Percentiles rank a stretch among this genome's conserved stretches.
Conservation (phyloP, 371 early-diverging fungal genomes). For the Lichtheimia corymbifera region DNA sequence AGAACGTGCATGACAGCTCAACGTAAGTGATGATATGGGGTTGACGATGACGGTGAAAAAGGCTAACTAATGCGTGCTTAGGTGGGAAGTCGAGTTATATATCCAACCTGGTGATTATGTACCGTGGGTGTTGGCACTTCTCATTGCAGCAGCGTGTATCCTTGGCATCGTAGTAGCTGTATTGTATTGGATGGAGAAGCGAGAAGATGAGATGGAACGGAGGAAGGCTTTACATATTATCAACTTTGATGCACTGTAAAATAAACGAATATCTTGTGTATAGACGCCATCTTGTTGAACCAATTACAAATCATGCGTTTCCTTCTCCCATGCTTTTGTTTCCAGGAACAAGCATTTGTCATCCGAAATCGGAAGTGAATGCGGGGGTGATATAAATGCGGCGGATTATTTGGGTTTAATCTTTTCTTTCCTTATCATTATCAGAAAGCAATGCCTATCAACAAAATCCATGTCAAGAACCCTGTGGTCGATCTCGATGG, state of each 20-base stretch:
- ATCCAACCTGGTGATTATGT: constrained; percentile 84
- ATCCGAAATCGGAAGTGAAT: constrained; percentile 1
- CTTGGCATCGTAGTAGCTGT: constrained; percentile 70
- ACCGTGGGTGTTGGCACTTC: constrained; percentile 71
- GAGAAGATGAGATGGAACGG: constrained; percentile 79
- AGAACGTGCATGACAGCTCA: constrained; percentile 47
- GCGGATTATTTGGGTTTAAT: not conserved
- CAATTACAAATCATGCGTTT: not conserved
- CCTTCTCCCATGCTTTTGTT: no score
- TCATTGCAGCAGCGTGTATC: constrained; percentile 63
- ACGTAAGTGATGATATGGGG: constrained; percentile 21
- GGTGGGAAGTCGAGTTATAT: constrained; percentile 86
- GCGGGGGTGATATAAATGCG: not conserved
- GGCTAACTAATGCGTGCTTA: constrained; percentile 12
- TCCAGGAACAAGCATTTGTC: not conserved
- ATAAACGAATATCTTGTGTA: not conserved
- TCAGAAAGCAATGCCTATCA: constrained; percentile 7
- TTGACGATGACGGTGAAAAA: not conserved
- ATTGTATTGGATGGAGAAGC: constrained; percentile 77
- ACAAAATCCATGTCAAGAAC: constrained; percentile 70
- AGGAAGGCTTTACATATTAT: constrained; percentile 76
- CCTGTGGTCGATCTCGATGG: constrained; percentile 95
- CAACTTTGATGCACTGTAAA: constrained; percentile 89
- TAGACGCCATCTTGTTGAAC: not conserved
- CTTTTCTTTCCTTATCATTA: not conserved